These are phyloP conservation scores for Sordaria brevicollis DNA, from an alignment of 495 filamentous ascomycete species.

Conservation along the genomic window DNA sequence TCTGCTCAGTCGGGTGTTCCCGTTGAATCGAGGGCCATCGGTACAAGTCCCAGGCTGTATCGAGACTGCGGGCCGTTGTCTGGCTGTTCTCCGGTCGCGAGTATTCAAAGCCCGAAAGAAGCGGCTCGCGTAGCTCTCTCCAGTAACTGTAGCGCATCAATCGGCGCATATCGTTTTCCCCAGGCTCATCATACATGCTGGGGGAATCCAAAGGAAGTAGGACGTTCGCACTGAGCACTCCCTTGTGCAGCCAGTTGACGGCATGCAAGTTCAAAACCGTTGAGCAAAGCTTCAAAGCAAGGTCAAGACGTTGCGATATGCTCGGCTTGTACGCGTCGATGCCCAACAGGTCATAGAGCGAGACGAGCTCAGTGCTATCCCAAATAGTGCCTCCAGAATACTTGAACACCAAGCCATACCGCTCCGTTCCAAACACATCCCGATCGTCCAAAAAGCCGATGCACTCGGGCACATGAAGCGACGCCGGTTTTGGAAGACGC, in stretches of 20 bases:
- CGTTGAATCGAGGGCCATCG: slow-evolving; percentile 22
- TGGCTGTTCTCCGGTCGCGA: slow-evolving; percentile 17
- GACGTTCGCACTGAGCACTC: slow-evolving; percentile 41
- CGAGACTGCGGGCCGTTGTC: slow-evolving; percentile 18
- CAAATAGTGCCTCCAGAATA: slow-evolving; percentile 11
- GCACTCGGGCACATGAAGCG: slow-evolving; percentile 15
- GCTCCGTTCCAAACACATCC: slow-evolving; percentile 3
- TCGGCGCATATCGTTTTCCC: background rate
- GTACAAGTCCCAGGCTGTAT: slow-evolving; percentile 20
- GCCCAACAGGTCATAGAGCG: slow-evolving; percentile 15
- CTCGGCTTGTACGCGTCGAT: background rate
- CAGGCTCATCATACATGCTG: too few species aligned
- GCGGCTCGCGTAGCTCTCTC: background rate
- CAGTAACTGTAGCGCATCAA: background rate
- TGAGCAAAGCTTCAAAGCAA: slow-evolving; percentile 15
- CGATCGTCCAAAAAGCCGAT: slow-evolving; percentile 23
- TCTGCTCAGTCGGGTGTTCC: slow-evolving; percentile 14
- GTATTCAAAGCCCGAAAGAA: slow-evolving; percentile 20
- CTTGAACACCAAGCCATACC: slow-evolving; percentile 19
- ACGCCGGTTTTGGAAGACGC: slow-evolving; percentile 15
- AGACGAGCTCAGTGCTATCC: slow-evolving; percentile 6
- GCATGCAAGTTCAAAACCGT: slow-evolving; percentile 34
- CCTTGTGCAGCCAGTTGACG: slow-evolving; percentile 50
- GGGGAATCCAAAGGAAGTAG: slow-evolving; percentile 31
- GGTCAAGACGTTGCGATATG: slow-evolving; percentile 9